phyloP scores from a whole-genome alignment of 73 alveolate species.

The Paraurostyla sp. region DNA sequence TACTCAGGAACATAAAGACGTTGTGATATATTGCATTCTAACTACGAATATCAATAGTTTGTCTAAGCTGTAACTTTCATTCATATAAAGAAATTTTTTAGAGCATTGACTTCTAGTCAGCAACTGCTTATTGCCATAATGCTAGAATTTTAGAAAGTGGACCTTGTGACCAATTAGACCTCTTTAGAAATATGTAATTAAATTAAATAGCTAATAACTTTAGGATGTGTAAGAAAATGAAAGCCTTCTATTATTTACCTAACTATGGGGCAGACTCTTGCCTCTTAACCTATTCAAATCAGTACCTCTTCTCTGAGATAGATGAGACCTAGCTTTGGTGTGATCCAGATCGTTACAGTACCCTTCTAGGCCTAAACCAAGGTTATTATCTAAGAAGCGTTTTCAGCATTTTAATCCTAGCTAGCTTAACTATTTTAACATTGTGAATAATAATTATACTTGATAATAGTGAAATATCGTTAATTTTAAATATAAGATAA shows the following conservation, averaged over 20 bases:
- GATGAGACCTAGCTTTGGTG: constrained; percentile 46
- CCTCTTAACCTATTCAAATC: constrained; percentile 13
- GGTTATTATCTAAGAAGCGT: too few species aligned
- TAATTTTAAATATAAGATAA: constrained; percentile 24
- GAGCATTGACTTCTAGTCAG: constrained; percentile 3
- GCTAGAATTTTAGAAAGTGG: constrained; percentile 38
- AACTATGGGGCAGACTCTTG: constrained; percentile 41
- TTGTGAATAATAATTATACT: too few species aligned
- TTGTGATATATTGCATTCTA: constrained; percentile 29
- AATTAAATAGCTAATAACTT: neutral
- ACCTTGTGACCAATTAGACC: constrained; percentile 28
- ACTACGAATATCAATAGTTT: constrained; percentile 8
- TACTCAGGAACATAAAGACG: neutral
- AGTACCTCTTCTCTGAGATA: constrained; percentile 40
- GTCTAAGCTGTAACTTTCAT: neutral
- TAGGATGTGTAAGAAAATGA: constrained; percentile 53
- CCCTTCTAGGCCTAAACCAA: neutral
- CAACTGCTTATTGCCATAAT: constrained; percentile 23
- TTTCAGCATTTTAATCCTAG: too few species aligned
- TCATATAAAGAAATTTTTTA: neutral
- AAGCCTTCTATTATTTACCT: constrained; percentile 30
- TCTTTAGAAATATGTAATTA: constrained; percentile 18
- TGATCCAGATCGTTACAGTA: neutral
- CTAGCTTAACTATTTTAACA: too few species aligned
- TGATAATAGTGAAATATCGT: too few species aligned